Percentiles rank a stretch among this genome's conserved stretches.
Conservation (phyloP, 345 rosid species). For the Eucalyptus marginata region DNA sequence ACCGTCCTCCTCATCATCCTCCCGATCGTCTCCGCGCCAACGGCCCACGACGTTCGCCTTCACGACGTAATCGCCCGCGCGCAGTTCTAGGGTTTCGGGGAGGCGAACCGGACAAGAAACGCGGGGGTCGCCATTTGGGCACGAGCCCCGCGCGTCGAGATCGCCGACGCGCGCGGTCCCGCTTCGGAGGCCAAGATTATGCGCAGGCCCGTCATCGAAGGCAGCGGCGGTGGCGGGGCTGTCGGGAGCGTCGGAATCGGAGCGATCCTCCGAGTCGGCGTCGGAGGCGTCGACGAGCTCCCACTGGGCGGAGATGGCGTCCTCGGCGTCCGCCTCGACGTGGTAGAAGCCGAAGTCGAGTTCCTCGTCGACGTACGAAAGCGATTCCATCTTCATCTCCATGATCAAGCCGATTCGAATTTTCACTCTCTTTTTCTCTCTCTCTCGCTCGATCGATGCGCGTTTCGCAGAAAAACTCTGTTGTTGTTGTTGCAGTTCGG, state of each 20-base stretch:
- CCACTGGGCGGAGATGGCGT: conserved; percentile 7
- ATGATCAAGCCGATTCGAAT: background rate
- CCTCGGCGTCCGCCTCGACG: background rate
- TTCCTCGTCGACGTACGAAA: background rate
- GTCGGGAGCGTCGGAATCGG: background rate
- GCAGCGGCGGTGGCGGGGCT: background rate
- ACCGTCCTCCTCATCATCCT: background rate
- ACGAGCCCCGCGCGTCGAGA: background rate
- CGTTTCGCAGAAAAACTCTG: background rate
- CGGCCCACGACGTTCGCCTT: background rate
- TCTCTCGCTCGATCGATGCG: background rate
- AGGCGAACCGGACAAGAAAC: background rate
- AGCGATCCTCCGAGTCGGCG: conserved; percentile 5
- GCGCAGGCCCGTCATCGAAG: background rate
- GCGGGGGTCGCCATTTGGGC: background rate
- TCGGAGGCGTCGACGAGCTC: conserved; percentile 27
- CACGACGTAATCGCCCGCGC: background rate
- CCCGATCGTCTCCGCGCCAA: background rate
- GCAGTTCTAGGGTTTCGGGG: background rate
- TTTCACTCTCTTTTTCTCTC: background rate
- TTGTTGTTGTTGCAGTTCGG: background rate
- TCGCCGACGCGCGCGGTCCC: background rate
- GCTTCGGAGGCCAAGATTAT: background rate
- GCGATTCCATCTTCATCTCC: background rate
- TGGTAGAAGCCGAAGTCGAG: conserved; percentile 2